A percentile compares a stretch with the other conserved stretches of the same genome.
phyloP scores from a whole-genome alignment of 371 early-diverging fungal species.

The Umbelopsis sp. region DNA sequence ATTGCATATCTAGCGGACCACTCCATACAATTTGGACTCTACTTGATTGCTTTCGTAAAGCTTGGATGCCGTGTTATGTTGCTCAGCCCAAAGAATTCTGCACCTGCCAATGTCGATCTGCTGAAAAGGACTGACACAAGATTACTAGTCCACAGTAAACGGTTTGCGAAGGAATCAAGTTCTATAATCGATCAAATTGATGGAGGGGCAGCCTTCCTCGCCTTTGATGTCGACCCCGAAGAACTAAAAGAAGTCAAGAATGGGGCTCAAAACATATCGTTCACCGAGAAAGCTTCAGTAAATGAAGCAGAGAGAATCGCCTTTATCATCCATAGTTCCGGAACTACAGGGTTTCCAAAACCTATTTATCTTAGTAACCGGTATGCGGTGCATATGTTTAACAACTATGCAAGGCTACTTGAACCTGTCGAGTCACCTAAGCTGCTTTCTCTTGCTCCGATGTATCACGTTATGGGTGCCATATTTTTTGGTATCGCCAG shows the following conservation, averaged over 20 bases:
- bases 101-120: conserved; percentile 27
- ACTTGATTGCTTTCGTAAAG: conserved; percentile 31
- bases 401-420: neutral
- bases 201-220: neutral
- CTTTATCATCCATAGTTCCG: conserved; percentile 26
- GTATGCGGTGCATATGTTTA: neutral
- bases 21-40: conserved; percentile 23
- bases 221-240: neutral
- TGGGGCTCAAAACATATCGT: neutral
- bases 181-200: neutral
- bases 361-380: conserved; percentile 9
- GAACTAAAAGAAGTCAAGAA: neutral
- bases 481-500: neutral
- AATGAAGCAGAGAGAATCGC: conserved; percentile 19
- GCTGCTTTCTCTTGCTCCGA: neutral
- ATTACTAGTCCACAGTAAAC: conserved; percentile 21
- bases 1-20: conserved; percentile 34
- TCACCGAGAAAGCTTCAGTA: neutral
- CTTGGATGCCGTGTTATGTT: conserved; percentile 24
- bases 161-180: conserved; percentile 21
- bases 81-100: conserved; percentile 41
- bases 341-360: conserved; percentile 17
- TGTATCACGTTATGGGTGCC: neutral
- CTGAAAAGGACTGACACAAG: conserved; percentile 26
- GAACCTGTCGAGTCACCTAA: neutral